Base-by-base conservation (phyloP, 2,329 filamentous ascomycete species). In the Curvularia verruculosa region DNA sequence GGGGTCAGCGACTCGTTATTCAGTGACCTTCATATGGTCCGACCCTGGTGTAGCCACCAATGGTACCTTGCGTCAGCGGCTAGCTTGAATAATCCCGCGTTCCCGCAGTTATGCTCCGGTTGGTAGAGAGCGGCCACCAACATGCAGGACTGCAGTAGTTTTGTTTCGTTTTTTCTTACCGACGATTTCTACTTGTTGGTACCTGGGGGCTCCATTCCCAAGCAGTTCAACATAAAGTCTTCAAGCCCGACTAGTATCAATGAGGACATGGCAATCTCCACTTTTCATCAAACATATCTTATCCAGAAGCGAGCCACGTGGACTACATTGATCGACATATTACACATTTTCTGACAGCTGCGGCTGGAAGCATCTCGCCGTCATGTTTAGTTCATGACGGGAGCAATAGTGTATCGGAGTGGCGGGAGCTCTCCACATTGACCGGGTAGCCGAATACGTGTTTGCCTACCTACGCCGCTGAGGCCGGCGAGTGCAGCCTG, bases 271-370 rank as follows among this genome's bases (percentile, higher is more conserved):
- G n/a, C 26, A 28, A 31, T 36, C 45, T 26, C 50, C 45, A 49
- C 50, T 41, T 13, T 57, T 57, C 37, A 23, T 57, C 37, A 57
- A 34, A 49, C 29, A 37, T 29, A 36, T 21, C 24, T 34, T 44
- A 34, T 23, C 34, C n/a, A 15, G 23, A 36, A 29, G 52, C 34
- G 23, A 44, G 9, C 24, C 37, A 36, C 39, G 37, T 44, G 44
- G 49, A 56, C 44, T 44, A 48, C 43, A 24, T 31, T 39, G 31
- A 54, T 49, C 45, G 39, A 26, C 31, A 48, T 43, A 19, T 15
- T 41, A 23, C 41, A 41, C 18, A 21, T 41, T 52, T 21, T 34
- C 48, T 50, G 31, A 29, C 29, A 4, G 19, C 6, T 26, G 12
- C 40, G 40, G 23, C 23, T 43, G 13, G 21, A 43, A 19, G 7